Evolutionary conservation across 345 rosid species (phyloP).

Genomic region (Anacardium occidentale): DNA sequence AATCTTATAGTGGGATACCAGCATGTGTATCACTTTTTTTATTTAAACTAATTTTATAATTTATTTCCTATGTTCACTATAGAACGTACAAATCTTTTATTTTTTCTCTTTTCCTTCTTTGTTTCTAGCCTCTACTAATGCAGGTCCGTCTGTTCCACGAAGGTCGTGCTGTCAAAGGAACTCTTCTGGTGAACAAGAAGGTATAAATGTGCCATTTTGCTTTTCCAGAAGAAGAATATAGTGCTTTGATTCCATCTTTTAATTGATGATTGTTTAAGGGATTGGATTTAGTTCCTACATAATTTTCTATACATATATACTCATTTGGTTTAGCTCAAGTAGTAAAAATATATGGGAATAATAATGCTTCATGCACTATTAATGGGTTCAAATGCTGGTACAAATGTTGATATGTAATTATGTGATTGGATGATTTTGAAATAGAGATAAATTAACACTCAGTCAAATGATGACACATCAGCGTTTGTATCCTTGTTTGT

Average conservation of each 20-base stretch:
- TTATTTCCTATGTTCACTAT: neutral
- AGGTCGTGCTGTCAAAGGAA: slow-evolving; percentile 79
- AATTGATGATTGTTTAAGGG: neutral
- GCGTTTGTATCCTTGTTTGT: too few species aligned
- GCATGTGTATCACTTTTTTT: slow-evolving; percentile 30
- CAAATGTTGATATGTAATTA: too few species aligned
- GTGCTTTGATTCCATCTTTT: neutral
- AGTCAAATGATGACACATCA: too few species aligned
- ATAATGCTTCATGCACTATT: too few species aligned
- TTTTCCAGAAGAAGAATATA: neutral
- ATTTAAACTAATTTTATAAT: neutral
- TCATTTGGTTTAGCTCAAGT: neutral
- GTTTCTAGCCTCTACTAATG: slow-evolving; percentile 69
- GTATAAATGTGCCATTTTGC: slow-evolving; percentile 29
- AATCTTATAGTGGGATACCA: slow-evolving; percentile 27
- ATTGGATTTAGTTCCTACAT: neutral
- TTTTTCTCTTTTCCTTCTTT: slow-evolving; percentile 13
- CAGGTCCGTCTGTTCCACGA: slow-evolving; percentile 70
- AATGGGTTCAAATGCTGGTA: too few species aligned
- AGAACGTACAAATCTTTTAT: slow-evolving; percentile 10
- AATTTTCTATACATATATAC: neutral
- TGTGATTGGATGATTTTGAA: too few species aligned
- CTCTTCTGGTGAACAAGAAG: slow-evolving; percentile 65
- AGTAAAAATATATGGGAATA: neutral
- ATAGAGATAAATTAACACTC: too few species aligned